A percentile compares a stretch with the other conserved stretches of the same genome.
These are phyloP conservation scores for Talaromyces proteolyticus DNA, from an alignment of 495 filamentous ascomycete species.

Conservation along the genomic window DNA sequence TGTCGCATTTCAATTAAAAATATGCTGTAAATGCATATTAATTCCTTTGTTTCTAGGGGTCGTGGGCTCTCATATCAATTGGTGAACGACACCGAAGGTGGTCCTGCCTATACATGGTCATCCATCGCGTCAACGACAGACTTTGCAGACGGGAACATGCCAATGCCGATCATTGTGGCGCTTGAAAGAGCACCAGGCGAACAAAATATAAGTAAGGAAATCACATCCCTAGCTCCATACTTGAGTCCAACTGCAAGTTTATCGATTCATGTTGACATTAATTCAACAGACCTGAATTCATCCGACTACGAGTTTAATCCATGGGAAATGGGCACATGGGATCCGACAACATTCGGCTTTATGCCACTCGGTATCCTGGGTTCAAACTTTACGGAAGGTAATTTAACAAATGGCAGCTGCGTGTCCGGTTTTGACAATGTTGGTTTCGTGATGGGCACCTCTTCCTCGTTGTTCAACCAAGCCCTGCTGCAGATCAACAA, in stretches of 20 bases:
- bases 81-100: conserved; percentile 71
- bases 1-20: no score
- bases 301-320: conserved; percentile 87
- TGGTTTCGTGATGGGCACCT: conserved; percentile 86
- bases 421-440: conserved; percentile 78
- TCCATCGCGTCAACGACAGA: conserved; percentile 66
- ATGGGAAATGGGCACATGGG: conserved; percentile 79
- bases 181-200: conserved; percentile 67
- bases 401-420: conserved; percentile 56
- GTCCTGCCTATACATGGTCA: conserved; percentile 77
- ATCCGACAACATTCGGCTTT: conserved; percentile 77
- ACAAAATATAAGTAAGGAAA: conserved; percentile 53
- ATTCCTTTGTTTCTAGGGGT: conserved; percentile 23
- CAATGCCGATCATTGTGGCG: conserved; percentile 78
- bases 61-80: conserved; percentile 80
- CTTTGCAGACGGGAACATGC: conserved; percentile 66
- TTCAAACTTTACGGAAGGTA: conserved; percentile 68
- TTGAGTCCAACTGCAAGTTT: no score
- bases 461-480: conserved; percentile 84
- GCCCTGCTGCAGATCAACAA: conserved; percentile 55
- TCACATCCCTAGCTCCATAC: no score
- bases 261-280: no score
- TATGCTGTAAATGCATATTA: no score
- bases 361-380: conserved; percentile 70
- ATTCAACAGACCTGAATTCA: no score